phyloP scores from a whole-genome alignment of 2,329 filamentous ascomycete species.

The Aureobasidium subglaciale region DNA sequence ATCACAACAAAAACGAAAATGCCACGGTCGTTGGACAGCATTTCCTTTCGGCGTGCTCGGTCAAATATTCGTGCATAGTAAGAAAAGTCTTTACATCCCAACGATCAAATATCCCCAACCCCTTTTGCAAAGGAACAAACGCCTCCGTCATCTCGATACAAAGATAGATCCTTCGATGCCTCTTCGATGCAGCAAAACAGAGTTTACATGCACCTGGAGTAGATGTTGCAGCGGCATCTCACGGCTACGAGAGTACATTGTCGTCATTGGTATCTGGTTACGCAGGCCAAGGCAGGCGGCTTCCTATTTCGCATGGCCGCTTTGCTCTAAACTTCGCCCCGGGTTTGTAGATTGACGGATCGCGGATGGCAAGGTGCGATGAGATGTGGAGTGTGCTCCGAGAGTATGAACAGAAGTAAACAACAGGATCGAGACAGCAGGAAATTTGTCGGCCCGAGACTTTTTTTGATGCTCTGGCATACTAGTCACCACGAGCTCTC shows the following conservation, averaged over 20 bases:
- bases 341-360: neutral
- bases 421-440: neutral
- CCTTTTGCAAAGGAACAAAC: neutral
- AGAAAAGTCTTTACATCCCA: constrained; percentile 1
- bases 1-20: neutral
- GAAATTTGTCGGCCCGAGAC: neutral
- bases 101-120: constrained; percentile 3
- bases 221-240: neutral
- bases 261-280: neutral
- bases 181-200: neutral
- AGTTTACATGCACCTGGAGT: neutral
- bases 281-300: constrained; percentile 8
- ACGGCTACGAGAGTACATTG: neutral
- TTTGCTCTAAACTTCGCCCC: neutral
- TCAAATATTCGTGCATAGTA: neutral
- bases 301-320: neutral
- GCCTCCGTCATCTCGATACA: neutral
- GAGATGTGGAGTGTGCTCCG: neutral
- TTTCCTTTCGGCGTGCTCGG: neutral
- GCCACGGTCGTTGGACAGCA: neutral
- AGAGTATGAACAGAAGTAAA: neutral
- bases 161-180: neutral
- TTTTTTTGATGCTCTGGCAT: too few species aligned
- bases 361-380: neutral
- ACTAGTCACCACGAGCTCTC: too few species aligned